phyloP scores from a whole-genome alignment of 768 basidiomycete genomes.

The Hysterangium stoloniferum region DNA sequence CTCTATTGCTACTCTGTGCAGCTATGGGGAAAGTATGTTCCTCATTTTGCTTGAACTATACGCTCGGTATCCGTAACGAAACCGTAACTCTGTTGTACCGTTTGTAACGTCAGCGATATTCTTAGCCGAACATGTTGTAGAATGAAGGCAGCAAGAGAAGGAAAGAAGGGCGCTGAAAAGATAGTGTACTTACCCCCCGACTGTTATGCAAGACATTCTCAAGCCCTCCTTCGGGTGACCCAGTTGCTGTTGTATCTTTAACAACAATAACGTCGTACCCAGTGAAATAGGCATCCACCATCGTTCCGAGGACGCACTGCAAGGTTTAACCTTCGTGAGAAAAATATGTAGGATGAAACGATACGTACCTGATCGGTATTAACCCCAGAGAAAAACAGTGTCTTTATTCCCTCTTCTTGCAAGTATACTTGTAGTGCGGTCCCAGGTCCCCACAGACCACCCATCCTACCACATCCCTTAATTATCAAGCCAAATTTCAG shows the following conservation, averaged over 20 bases:
- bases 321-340: neutral
- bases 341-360: neutral
- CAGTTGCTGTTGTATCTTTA: conserved; percentile 53
- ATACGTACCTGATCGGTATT: conserved; percentile 53
- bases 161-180: neutral
- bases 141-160: too few species aligned
- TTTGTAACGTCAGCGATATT: too few species aligned
- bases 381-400: conserved; percentile 56
- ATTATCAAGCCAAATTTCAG: neutral
- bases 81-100: conserved; percentile 6
- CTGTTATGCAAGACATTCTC: conserved; percentile 54
- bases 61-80: conserved; percentile 8
- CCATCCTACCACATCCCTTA: conserved; percentile 41
- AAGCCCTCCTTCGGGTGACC: conserved; percentile 47
- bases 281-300: conserved; percentile 54
- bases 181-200: conserved; percentile 35
- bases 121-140: too few species aligned
- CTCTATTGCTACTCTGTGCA: too few species aligned
- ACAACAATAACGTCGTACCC: conserved; percentile 59
- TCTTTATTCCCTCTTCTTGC: conserved; percentile 53
- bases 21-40: too few species aligned
- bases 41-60: neutral
- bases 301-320: conserved; percentile 57
- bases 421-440: conserved; percentile 56
- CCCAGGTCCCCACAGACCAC: conserved; percentile 59